Conservation (phyloP, 2,329 filamentous ascomycete genomes). For the Metarhizium guizhouense region DNA sequence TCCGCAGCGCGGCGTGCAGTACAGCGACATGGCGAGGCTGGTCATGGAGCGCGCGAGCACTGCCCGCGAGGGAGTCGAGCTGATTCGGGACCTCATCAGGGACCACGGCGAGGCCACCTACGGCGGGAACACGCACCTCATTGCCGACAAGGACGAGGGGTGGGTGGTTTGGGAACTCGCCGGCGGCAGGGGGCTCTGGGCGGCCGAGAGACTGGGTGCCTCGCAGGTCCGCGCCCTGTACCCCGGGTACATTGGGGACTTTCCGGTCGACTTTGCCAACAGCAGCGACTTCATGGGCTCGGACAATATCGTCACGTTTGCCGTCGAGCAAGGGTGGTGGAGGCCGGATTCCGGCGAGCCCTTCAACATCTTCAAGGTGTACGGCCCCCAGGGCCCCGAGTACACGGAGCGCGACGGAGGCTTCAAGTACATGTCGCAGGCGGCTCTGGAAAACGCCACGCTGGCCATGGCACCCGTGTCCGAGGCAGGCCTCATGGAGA, state of each 20-base stretch:
- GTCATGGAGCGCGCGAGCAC: conserved; percentile 30
- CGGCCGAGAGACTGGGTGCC: conserved; percentile 15
- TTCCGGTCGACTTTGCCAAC: conserved; percentile 14
- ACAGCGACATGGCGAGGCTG: conserved; percentile 29
- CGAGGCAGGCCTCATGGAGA: conserved; percentile 35
- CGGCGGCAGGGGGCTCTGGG: conserved; percentile 17
- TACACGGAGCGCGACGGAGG: conserved; percentile 16
- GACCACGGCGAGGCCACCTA: conserved; percentile 32
- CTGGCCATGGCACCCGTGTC: conserved; percentile 37
- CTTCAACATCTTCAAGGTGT: conserved; percentile 19
- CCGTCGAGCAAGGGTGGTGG: conserved; percentile 19
- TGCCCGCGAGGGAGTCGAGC: conserved; percentile 30
- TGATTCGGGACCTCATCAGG: conserved; percentile 29
- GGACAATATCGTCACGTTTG: conserved; percentile 16
- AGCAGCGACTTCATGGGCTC: conserved; percentile 17
- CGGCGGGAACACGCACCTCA: conserved; percentile 32
- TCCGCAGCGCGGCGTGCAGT: conserved; percentile 30
- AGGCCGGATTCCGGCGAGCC: conserved; percentile 11
- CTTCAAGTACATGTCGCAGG: conserved; percentile 22
- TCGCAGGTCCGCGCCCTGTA: conserved; percentile 17
- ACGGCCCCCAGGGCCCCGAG: conserved; percentile 14
- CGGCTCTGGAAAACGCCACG: conserved; percentile 15
- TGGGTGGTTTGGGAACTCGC: conserved; percentile 21
- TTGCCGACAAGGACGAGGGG: conserved; percentile 23
- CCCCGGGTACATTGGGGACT: conserved; percentile 20